A percentile compares a stretch with the other conserved stretches of the same genome.
These are phyloP conservation scores for Teunomyces aglyptinius DNA, from an alignment of 805 yeast species.

Conservation along the genomic window DNA sequence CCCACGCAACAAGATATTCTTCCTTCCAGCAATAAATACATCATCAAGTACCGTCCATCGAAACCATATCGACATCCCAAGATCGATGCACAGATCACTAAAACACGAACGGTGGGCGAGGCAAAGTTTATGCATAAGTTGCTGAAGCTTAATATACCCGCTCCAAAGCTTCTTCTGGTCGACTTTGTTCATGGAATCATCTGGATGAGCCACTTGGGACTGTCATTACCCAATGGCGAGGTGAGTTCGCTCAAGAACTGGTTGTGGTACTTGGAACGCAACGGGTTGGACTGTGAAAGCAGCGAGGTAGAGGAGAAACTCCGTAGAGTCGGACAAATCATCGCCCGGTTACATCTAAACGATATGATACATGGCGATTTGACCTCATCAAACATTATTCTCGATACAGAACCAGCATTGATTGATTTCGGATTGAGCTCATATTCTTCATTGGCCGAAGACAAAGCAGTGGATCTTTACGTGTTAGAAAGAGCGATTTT, in stretches of 20 bases:
- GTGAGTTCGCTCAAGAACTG: conserved; percentile 69
- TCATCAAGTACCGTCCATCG: conserved; percentile 83
- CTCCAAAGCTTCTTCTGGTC: conserved; percentile 72
- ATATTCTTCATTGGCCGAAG: conserved; percentile 74
- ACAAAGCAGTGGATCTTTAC: conserved; percentile 95
- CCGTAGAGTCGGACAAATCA: conserved; percentile 57
- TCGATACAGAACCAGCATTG: conserved; percentile 48
- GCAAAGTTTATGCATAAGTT: conserved; percentile 69
- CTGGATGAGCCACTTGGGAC: conserved; percentile 84
- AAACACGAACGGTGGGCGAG: conserved; percentile 80
- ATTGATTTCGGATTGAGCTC: conserved; percentile 93
- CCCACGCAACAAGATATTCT: conserved; percentile 18
- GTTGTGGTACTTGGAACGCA: conserved; percentile 58
- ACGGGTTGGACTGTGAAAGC: conserved; percentile 20
- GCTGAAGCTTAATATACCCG: conserved; percentile 53
- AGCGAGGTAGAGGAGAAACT: conserved; percentile 45
- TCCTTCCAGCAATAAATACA: conserved; percentile 36
- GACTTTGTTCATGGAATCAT: conserved; percentile 77
- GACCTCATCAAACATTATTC: conserved; percentile 81
- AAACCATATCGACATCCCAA: conserved; percentile 88
- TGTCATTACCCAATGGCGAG: conserved; percentile 46
- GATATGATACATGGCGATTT: conserved; percentile 93
- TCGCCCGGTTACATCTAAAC: conserved; percentile 69
- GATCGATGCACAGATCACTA: conserved; percentile 73
- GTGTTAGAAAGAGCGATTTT: conserved; percentile 88